phyloP scores from a whole-genome alignment of 805 yeast genomes.

The Wickerhamiella australiensis region DNA sequence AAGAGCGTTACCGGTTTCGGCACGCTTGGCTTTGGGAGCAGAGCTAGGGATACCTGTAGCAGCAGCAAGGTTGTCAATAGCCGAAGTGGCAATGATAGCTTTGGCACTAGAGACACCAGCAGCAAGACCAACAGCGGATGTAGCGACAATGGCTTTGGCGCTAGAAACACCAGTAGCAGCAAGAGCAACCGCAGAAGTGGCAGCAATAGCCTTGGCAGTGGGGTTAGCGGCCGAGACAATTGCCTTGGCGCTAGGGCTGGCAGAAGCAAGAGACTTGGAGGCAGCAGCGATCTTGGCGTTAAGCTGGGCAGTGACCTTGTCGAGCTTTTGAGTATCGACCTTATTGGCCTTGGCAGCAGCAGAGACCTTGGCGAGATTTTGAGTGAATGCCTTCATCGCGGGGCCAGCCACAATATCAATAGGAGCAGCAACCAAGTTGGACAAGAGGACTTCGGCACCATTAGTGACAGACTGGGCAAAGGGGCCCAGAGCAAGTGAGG shows the following conservation, averaged over 20 bases:
- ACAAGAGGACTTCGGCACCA: no score
- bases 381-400: conserved; percentile 17
- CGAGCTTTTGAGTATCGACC: no score
- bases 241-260: conserved; percentile 23
- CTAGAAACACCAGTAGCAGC: conserved; percentile 27
- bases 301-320: no score
- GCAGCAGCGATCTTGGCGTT: not conserved
- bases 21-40: conserved; percentile 16
- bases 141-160: conserved; percentile 25
- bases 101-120: conserved; percentile 12
- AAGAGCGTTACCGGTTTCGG: no score
- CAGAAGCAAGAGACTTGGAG: conserved; percentile 19
- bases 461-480: conserved; percentile 24
- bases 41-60: conserved; percentile 39
- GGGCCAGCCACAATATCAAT: conserved; percentile 28
- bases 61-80: conserved; percentile 18
- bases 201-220: conserved; percentile 15
- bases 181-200: conserved; percentile 24
- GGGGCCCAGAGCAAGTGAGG: conserved; percentile 22
- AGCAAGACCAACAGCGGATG: conserved; percentile 20
- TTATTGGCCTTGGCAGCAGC: no score
- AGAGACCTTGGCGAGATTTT: conserved; percentile 18
- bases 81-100: conserved; percentile 22
- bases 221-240: no score
- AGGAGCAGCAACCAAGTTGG: no score